Percentiles rank a stretch among this genome's conserved stretches.
phyloP scores from a whole-genome alignment of 257 asterid species.

The Scutellaria baicalensis region DNA sequence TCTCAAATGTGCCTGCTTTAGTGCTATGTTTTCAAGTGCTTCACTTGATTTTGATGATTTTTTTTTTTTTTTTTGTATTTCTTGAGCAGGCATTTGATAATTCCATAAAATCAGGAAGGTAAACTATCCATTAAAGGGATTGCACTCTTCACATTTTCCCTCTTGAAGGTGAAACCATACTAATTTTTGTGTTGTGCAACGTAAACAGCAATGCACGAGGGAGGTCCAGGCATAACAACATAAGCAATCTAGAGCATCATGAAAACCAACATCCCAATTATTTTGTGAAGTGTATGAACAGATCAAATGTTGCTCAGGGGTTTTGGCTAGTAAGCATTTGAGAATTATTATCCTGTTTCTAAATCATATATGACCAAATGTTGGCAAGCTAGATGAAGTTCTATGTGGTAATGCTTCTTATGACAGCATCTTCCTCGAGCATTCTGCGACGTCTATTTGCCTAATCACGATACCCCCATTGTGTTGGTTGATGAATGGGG shows the following conservation, averaged over 20 bases:
- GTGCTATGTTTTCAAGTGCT: not conserved
- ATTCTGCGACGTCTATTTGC: conserved; percentile 54
- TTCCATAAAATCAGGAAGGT: conserved; percentile 34
- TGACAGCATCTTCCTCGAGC: conserved; percentile 68
- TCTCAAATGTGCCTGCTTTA: not conserved
- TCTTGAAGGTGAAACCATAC: not conserved
- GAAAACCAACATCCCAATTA: conserved; percentile 48
- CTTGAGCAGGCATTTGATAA: conserved; percentile 39
- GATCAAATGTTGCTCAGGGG: conserved; percentile 84
- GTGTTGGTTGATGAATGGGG: conserved; percentile 87
- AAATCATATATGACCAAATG: not conserved
- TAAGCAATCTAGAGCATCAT: conserved; percentile 37
- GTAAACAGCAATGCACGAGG: conserved; percentile 29
- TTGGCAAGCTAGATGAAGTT: not conserved
- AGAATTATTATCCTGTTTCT: not conserved
- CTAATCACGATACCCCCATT: conserved; percentile 48
- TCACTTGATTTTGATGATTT: not conserved
- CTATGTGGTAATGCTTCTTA: conserved; percentile 3
- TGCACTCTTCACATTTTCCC: not conserved
- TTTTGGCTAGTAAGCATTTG: conserved; percentile 79
- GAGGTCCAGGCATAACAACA: conserved; percentile 39
- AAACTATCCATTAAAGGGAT: not conserved
- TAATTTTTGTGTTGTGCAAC: conserved; percentile 9
- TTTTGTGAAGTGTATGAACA: conserved; percentile 80
- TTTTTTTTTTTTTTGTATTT: conserved; percentile 5